These are phyloP conservation scores for Elsinoe perseae DNA, from an alignment of 2,329 filamentous ascomycete genomes.

Conservation along the genomic window DNA sequence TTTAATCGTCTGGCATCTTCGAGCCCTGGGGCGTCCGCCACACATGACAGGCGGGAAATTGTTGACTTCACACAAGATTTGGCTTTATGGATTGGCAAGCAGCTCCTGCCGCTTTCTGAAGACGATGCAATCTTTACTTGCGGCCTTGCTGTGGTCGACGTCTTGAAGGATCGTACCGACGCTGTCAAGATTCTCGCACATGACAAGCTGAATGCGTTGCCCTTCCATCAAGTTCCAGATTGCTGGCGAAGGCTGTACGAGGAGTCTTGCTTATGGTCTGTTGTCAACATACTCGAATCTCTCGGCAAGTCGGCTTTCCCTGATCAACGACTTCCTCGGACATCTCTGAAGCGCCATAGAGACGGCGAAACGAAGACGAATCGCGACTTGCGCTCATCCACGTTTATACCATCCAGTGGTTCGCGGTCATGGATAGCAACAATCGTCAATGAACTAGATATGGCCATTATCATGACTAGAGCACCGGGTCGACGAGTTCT, in stretches of 20 bases:
- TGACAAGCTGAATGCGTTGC: constrained; percentile 61
- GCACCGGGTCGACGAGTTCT: constrained; percentile 48
- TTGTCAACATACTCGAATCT: constrained; percentile 25
- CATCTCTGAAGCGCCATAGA: constrained; percentile 21
- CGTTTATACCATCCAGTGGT: not conserved
- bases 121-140: constrained; percentile 33
- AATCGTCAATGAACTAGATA: constrained; percentile 62
- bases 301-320: not conserved
- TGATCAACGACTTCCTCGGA: not conserved
- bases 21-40: no score
- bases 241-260: constrained; percentile 67
- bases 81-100: not conserved
- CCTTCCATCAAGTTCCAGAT: constrained; percentile 56
- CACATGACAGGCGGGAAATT: no score
- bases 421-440: constrained; percentile 42
- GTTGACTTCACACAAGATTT: not conserved
- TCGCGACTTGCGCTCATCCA: not conserved
- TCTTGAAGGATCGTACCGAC: constrained; percentile 34
- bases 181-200: constrained; percentile 54
- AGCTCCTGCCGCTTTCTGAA: not conserved
- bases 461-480: constrained; percentile 67
- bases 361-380: constrained; percentile 18
- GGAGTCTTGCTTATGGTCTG: constrained; percentile 60
- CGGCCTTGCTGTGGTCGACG: constrained; percentile 33
- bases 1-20: no score